Base-by-base conservation (phyloP, 2,329 filamentous ascomycete species). In the Nigrograna mackinnonii region DNA sequence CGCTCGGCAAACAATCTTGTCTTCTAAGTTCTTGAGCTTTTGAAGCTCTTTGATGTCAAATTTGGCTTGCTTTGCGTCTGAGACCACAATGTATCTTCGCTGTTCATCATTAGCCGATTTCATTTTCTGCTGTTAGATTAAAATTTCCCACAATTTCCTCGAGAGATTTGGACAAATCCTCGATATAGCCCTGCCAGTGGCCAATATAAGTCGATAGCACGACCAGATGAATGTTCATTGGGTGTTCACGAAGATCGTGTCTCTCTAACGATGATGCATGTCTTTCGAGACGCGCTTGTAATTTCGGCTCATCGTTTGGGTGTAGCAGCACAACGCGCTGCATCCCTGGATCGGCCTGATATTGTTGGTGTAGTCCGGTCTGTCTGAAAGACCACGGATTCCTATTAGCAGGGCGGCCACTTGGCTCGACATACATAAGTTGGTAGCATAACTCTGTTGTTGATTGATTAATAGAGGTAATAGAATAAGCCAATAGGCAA, bases 351-450 rank as follows among this genome's bases (percentile, higher is more conserved):
- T 39, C 30, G 3, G 37, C 40, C 17, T 35, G 22, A 17, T 43
- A 38, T 21, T 43, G 30, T 16, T 42, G 39, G 4, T 22, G 5
- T 14, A 49, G 39, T 5, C 46, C 48, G 2, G 48, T 51, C 31
- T 51, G 46, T 5, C 48, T 47, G 16, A 45, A 42, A 2, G 43
- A 48, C 44, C 40, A 53, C 20, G 28, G 46, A 22, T 46, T 45
- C 30, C 34, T 39, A 9, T 33, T 32, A 20, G 11, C 4, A 20
- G 17, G 13, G 19, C 42, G 41, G 5, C 43, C 49, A 34, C 28
- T 54, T 21, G 31, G 46, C 19, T 52, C 46, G 17, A 51, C 39
- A 30, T 47, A 49, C 39, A 47, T 42, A 4, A 50, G 22, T 33
- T 46, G 49, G 24, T 46, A 54, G 20, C 9, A 26, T 6, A 28